Base-by-base conservation (phyloP, 495 filamentous ascomycete species). In the Parachaetomium inaequale region DNA sequence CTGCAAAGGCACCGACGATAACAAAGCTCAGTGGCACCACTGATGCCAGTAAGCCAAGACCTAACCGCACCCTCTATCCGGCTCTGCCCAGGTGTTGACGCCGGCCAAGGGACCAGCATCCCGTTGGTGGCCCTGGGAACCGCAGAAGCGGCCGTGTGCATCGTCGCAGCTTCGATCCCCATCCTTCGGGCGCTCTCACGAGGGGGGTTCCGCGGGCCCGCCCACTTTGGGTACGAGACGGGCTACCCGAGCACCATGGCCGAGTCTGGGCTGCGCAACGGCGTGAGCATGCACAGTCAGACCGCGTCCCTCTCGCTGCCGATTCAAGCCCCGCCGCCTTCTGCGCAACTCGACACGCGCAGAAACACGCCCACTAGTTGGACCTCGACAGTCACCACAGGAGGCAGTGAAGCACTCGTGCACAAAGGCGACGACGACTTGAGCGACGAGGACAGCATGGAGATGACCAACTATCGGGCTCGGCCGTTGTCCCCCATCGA, bases 81-180 rank as follows among this genome's bases (percentile, higher is more conserved):
- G n/a, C n/a, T n/a, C n/a, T n/a, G n/a, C n/a, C n/a, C n/a, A n/a
- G 31, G 6, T 53, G 50, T 15, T 53, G 6, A 51, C 49, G n/a
- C 11, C 55, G 5, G 8, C 15, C 12, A 7, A 43, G 7, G 4
- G 19, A 62, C 58, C 10, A 70, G 68, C 55, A 55, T 72, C 31
- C 56, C 57, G 7, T 53, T 72, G 7, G 34, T 70, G 23, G 58
- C 62, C 23, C 66, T 68, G 65, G 68, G 66, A 19, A 65, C 65
- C n/a, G 68, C 70, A 10, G 73, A 76, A 63, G 53, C 70, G 4
- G 62, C 71, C n/a, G 69, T 69, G 23, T 74, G 68, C 43, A 75
- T 75, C 56, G 72, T 74, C 60, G 74, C 73, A 2, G 73, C 72
- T 1, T 74, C 67, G 1, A 74, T 76, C 8, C 74, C 74, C 7